Evolutionary conservation across 164 flowering plant genomes (phyloP).

Genomic region (Annona squamosa): DNA sequence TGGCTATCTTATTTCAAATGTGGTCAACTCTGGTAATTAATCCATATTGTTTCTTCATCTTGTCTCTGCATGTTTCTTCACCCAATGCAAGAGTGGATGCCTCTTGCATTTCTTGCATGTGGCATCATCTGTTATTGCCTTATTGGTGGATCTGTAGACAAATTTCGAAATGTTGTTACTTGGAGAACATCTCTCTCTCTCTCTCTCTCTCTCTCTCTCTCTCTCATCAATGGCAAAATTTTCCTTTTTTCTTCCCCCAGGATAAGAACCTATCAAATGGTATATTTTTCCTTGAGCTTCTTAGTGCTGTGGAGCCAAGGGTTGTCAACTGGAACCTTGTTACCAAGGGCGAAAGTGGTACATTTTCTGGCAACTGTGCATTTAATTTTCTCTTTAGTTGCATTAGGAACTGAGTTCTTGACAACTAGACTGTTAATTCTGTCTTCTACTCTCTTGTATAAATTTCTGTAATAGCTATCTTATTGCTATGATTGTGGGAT

Average conservation of each 20-base stretch:
- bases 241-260: conserved; percentile 23
- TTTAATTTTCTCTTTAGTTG: background rate
- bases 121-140: background rate
- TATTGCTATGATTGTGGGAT: background rate
- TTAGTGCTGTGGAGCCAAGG: conserved; percentile 85
- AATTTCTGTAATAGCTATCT: background rate
- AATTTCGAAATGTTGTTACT: background rate
- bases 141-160: background rate
- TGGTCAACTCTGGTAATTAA: no score
- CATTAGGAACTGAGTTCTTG: background rate
- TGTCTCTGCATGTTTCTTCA: background rate
- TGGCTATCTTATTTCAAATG: no score
- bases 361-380: conserved; percentile 3
- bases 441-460: background rate
- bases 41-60: no score
- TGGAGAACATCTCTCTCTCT: background rate
- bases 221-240: background rate
- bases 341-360: conserved; percentile 81
- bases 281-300: conserved; percentile 86
- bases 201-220: conserved; percentile 15
- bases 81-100: background rate
- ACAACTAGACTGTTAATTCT: background rate
- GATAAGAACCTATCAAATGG: conserved; percentile 78
- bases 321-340: conserved; percentile 94
- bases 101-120: background rate